These are phyloP conservation scores for Glarea lozoyensis DNA, from an alignment of 495 filamentous ascomycete genomes.

Conservation along the genomic window DNA sequence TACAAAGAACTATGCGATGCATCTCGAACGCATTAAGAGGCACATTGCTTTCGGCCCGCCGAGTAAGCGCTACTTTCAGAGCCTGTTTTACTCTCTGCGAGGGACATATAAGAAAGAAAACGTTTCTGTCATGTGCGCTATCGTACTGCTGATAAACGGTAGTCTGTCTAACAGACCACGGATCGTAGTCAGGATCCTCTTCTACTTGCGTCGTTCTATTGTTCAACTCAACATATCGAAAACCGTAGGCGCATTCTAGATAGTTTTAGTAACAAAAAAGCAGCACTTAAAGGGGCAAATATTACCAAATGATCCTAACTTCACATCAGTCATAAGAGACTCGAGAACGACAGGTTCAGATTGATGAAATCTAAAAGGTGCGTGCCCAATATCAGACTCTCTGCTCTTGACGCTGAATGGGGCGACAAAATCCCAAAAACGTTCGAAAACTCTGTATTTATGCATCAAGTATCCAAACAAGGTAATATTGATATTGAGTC, in stretches of 20 bases:
- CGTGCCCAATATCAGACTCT: conserved; percentile 15
- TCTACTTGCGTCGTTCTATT: conserved; percentile 1
- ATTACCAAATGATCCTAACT: conserved; percentile 9
- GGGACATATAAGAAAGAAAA: conserved; percentile 22
- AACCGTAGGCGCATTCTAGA: conserved; percentile 22
- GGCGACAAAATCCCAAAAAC: conserved; percentile 18
- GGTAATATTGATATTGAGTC: conserved; percentile 8
- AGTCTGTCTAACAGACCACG: conserved; percentile 27
- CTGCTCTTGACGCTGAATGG: conserved; percentile 16
- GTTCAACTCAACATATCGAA: conserved; percentile 22
- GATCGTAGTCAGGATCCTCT: conserved; percentile 9
- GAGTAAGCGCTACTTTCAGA: conserved; percentile 7
- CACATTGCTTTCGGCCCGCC: neutral
- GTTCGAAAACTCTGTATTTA: conserved; percentile 11
- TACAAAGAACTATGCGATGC: conserved; percentile 13
- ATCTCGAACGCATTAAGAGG: conserved; percentile 14
- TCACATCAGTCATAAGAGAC: no score
- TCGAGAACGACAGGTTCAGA: neutral
- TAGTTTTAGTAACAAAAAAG: neutral
- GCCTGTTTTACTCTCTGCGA: conserved; percentile 9
- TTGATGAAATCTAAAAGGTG: conserved; percentile 17
- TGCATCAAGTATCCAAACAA: conserved; percentile 13
- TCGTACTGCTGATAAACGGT: conserved; percentile 22
- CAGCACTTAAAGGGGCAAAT: neutral
- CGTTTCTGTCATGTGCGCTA: conserved; percentile 5